Base-by-base conservation (phyloP, 202 grass and related monocot genomes). In the Elaeis oleifera region DNA sequence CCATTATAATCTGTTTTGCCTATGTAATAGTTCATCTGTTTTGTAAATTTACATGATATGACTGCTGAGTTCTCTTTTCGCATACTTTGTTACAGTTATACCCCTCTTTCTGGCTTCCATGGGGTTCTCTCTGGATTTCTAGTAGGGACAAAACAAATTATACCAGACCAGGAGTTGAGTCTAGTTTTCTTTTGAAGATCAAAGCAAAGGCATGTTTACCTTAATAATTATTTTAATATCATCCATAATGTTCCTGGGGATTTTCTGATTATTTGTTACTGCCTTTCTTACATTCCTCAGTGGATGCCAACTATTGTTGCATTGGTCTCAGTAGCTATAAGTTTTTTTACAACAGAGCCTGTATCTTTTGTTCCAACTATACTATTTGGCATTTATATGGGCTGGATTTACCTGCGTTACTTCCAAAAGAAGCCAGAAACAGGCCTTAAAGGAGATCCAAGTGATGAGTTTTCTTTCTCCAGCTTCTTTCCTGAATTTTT, bases 361-460 rank as follows among this genome's bases (percentile, higher is more conserved):
- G 79, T 99, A 54, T 89, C 89, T 76, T 99, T 89, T 70, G 71
- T 99, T 23, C 94, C 94, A 21, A 99, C 88, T 51, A 63, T 99
- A 54, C 19, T 99, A 44, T 85, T 83, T 49, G 94, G 94, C 53
- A 89, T 85, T 36, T 99, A 99, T 67, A 83, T 99, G 39, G 83
- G 94, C 51, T 99, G 94, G 94, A 78, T 99, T 70, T 99, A 99
- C 85, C 76, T 94, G 26, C 81, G 94, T 60, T 94, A 94, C 64
- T 99, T 99, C 70, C 94, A 99, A 59, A 94, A 53, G 72, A 92
- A 85, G 74, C 88, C 88, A 8, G 68, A 84, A 60, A 99, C 94
- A 58, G 89, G 88, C 58, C 94, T 99, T 50, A 89, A 82, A 80
- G 88, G 94, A 16, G 94, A 99, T 55, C 78, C 82, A 73, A 99